Evolutionary conservation across 768 basidiomycete genomes (phyloP), one percentile per base, ranked within the genome.

Genomic region (Tephrocybe sp.): DNA sequence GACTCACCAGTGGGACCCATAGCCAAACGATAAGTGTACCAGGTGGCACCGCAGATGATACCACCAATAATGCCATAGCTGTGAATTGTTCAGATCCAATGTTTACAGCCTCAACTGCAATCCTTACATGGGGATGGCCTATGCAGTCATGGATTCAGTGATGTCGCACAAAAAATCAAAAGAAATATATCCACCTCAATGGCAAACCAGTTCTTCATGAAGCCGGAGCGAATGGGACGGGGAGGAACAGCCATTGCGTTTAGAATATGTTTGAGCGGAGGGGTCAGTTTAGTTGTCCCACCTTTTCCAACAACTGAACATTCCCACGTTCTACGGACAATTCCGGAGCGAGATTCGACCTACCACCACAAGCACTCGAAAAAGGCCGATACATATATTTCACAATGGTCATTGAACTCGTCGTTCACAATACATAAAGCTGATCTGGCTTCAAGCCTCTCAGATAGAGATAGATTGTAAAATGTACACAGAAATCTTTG

Each of bases 201-300:
- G 71, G 87, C 85, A 62, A 77, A 84, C 85, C 85, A 87, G 69
- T 87, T 75, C 68, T 75, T 83, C 76, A 83, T 73, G 55, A 80
- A 69, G 17, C 60, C 48, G 54, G 63, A 75, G 53, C 73, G 74
- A 42, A 72, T 52, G 34, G 65, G 66, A 8, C 48, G 51, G 23
- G 60, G 55, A 44, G 56, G 51, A 41, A 45, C 51, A 12, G 52
- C 16, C 47, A 47, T 53, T 41, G 33, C 39, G 51, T 14, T 31
- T 32, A 39, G 32, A 50, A 39, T 54, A 59, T 51, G 33, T 56
- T 26, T 49, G 42, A 53, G 46, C 55, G 30, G 12, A 38, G 30
- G 36, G 32, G 8, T 13, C n/a, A 26, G 26, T 3, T 26, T 26
- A 26, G 26, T 40, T 40, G 44, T 33, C 31, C 31, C 7, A 13